These are phyloP conservation scores for Gloeophyllum trabeum DNA, from an alignment of 768 basidiomycete genomes.

Conservation along the genomic window DNA sequence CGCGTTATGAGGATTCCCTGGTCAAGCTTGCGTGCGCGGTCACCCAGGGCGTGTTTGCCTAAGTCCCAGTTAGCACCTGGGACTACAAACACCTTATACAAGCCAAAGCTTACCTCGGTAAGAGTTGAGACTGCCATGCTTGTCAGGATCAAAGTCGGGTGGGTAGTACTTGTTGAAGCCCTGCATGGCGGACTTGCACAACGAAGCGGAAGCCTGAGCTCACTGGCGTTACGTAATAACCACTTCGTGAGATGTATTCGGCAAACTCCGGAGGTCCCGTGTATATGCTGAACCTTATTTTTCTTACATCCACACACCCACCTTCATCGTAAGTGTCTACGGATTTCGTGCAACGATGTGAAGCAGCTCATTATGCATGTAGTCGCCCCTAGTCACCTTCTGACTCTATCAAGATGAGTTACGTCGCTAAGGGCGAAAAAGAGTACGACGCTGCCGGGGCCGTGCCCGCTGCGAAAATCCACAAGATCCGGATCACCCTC, in stretches of 20 bases:
- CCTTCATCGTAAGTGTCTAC: neutral
- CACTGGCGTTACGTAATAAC: neutral
- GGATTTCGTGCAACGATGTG: too few species aligned
- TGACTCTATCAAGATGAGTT: slow-evolving; percentile 84
- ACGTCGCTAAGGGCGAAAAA: slow-evolving; percentile 98
- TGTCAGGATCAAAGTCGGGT: slow-evolving; percentile 61
- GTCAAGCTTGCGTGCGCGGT: slow-evolving; percentile 90
- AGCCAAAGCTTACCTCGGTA: slow-evolving; percentile 40
- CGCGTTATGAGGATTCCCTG: slow-evolving; percentile 93
- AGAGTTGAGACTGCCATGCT: slow-evolving; percentile 63
- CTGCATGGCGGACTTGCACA: too few species aligned
- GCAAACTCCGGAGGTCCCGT: neutral
- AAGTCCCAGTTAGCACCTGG: slow-evolving; percentile 1
- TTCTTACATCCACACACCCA: neutral
- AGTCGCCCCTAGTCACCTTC: slow-evolving; percentile 56
- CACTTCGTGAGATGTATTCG: neutral
- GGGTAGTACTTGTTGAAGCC: slow-evolving; percentile 75
- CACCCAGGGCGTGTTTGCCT: slow-evolving; percentile 93
- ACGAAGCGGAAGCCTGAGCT: too few species aligned
- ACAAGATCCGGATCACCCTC: slow-evolving; percentile 99
- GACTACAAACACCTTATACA: too few species aligned
- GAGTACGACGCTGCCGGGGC: slow-evolving; percentile 94
- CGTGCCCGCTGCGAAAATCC: slow-evolving; percentile 82
- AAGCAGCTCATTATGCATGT: too few species aligned
- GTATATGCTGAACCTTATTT: neutral